phyloP scores from a whole-genome alignment of 2,329 filamentous ascomycete genomes.

The Fusarium equiseti region DNA sequence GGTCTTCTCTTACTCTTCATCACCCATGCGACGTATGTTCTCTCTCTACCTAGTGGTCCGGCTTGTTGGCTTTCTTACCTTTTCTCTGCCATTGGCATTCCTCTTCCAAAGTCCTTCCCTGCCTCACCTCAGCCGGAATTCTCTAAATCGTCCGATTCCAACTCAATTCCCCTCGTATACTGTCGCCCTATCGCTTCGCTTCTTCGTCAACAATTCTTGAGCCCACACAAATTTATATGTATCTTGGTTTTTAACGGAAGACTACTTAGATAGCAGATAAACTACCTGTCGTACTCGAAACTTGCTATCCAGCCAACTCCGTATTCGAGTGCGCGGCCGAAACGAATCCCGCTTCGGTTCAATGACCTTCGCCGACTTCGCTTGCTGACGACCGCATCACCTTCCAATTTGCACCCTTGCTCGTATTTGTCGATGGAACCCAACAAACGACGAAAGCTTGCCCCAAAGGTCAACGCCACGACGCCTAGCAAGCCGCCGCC shows the following conservation, averaged over 20 bases:
- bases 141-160: slow-evolving; percentile 27
- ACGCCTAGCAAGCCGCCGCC: slow-evolving; percentile 50
- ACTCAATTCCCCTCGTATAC: slow-evolving; percentile 31
- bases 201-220: slow-evolving; percentile 20
- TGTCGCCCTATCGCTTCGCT: slow-evolving; percentile 28
- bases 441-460: slow-evolving; percentile 59
- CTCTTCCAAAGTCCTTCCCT: slow-evolving; percentile 23
- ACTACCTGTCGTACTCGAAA: not conserved
- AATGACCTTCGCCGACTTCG: slow-evolving; percentile 40
- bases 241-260: slow-evolving; percentile 15
- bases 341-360: slow-evolving; percentile 34
- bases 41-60: slow-evolving; percentile 19
- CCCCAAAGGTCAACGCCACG: slow-evolving; percentile 56
- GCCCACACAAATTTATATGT: slow-evolving; percentile 5
- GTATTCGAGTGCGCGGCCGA: slow-evolving; percentile 17
- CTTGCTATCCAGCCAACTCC: not conserved
- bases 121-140: slow-evolving; percentile 2
- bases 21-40: slow-evolving; percentile 14
- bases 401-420: slow-evolving; percentile 28
- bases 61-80: slow-evolving; percentile 12
- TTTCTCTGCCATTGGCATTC: slow-evolving; percentile 24
- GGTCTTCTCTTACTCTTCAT: slow-evolving; percentile 21
- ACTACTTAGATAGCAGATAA: slow-evolving; percentile 22
- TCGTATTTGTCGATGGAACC: slow-evolving; percentile 55
- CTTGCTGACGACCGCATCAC: slow-evolving; percentile 38